Base-by-base conservation (phyloP, 768 basidiomycete genomes). In the Suillus hirtellus region DNA sequence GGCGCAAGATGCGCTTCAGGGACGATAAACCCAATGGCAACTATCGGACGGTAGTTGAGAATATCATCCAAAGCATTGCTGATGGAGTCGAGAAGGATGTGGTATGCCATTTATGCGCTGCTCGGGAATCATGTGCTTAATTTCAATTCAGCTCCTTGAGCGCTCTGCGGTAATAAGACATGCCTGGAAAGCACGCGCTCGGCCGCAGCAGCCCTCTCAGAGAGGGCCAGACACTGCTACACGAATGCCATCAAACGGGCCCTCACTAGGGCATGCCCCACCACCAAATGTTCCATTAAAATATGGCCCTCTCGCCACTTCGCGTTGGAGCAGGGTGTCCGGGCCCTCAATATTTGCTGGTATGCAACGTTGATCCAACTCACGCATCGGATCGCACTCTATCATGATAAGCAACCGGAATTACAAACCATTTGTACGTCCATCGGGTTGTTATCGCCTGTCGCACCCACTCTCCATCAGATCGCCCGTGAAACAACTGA, bases 11-110 rank as follows among this genome's bases (percentile, higher is more conserved):
- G 87, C 86, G 97, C 53, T 96, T 96, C 73, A 78, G 97, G 69
- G 88, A 96, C 69, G 97, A 99, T 76, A 99, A 99, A 75, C 90
- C 87, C 3, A 78, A 96, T 66, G 97, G 95, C 17, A 99, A 99
- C 75, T 94, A 93, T 74, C 84, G 82, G 64, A 84, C 78, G 37
- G 87, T 95, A 61, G 94, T 98, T 54, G 87, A 92, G 62, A 92
- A 89, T 66, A 94, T 99, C 69, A 86, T 99, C 60, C 82, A 89
- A 68, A 96, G 90, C 68, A 99, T 99, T 65, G 84, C 86, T 50
- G 96, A 99, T 74, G 97, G 97, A 11, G 94, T 99, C 44, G 94
- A 96, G 71, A 90, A 92, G 70, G 87, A 93, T 46, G 81, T 81
- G 67, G 96, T 98, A 70, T 71, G 89, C 24, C 43, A 40, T 56